Conservation (phyloP, 331 rosid genomes). For the Rosa hybrid region DNA sequence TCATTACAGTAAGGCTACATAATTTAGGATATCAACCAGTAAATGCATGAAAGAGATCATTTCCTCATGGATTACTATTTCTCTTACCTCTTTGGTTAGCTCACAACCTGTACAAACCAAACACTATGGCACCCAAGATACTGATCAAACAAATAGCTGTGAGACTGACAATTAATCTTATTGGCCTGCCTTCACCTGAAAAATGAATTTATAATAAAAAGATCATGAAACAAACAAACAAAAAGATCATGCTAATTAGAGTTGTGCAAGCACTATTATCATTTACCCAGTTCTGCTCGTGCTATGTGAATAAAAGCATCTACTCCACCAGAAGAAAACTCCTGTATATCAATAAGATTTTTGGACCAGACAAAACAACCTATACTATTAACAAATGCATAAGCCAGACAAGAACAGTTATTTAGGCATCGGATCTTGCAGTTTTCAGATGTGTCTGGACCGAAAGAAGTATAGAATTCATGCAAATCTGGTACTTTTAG, state of each 20-base stretch:
- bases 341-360: neutral
- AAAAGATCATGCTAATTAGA: too few relatives aligned
- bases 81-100: slow-evolving; percentile 10
- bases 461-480: neutral
- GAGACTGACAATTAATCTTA: slow-evolving; percentile 11
- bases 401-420: neutral
- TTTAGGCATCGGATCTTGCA: neutral
- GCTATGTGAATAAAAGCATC: neutral
- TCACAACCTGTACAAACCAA: neutral
- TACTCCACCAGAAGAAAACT: neutral
- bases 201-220: neutral
- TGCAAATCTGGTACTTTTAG: slow-evolving; percentile 27
- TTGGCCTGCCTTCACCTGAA: slow-evolving; percentile 5
- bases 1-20: neutral
- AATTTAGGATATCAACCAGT: neutral
- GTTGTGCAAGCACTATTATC: neutral
- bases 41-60: neutral
- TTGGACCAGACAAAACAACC: neutral
- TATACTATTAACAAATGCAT: neutral
- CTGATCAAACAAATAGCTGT: neutral
- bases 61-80: neutral
- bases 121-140: neutral
- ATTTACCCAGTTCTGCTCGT: neutral
- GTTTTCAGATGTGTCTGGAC: neutral
- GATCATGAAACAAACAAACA: too few relatives aligned